These are phyloP conservation scores for Aspergillus hiratsukae DNA, from an alignment of 2,329 filamentous ascomycete species.

Conservation along the genomic window DNA sequence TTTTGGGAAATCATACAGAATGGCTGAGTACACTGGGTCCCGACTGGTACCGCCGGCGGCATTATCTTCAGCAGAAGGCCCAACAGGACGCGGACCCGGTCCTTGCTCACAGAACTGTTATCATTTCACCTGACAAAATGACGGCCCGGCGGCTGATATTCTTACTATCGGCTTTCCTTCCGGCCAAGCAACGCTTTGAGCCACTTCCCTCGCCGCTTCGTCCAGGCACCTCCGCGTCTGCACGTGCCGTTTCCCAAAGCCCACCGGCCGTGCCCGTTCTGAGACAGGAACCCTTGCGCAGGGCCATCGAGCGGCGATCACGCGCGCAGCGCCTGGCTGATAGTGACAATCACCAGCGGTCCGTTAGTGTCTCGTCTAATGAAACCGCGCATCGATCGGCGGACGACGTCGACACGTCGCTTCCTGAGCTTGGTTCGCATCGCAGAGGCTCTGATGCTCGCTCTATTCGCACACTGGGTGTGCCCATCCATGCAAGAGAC, in stretches of 20 bases:
- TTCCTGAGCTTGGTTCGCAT: conserved; percentile 20
- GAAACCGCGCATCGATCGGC: conserved; percentile 35
- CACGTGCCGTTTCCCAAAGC: conserved; percentile 50
- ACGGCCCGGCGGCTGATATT: conserved; percentile 56
- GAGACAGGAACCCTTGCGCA: conserved; percentile 50
- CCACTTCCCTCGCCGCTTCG: conserved; percentile 35
- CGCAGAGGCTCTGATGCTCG: conserved; percentile 42
- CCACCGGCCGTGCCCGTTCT: conserved; percentile 48
- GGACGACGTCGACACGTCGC: conserved; percentile 29
- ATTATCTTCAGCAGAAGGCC: conserved; percentile 48
- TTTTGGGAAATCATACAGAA: conserved; percentile 57
- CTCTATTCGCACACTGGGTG: conserved; percentile 38
- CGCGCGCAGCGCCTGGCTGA: conserved; percentile 44
- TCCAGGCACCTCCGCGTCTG: conserved; percentile 42
- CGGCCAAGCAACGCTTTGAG: conserved; percentile 42
- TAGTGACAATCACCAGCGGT: conserved; percentile 31
- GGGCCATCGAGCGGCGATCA: conserved; percentile 50
- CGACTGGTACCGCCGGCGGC: conserved; percentile 50
- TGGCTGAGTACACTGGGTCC: conserved; percentile 55
- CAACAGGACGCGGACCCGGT: conserved; percentile 44
- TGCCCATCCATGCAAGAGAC: conserved; percentile 46
- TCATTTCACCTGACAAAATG: conserved; percentile 57
- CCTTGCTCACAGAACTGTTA: conserved; percentile 52
- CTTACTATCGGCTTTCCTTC: conserved; percentile 55
- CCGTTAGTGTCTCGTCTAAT: conserved; percentile 43